Evolutionary conservation across 2,329 filamentous ascomycete species (phyloP), one percentile per base, ranked within the genome.

Genomic region (Colletotrichum australisinense): DNA sequence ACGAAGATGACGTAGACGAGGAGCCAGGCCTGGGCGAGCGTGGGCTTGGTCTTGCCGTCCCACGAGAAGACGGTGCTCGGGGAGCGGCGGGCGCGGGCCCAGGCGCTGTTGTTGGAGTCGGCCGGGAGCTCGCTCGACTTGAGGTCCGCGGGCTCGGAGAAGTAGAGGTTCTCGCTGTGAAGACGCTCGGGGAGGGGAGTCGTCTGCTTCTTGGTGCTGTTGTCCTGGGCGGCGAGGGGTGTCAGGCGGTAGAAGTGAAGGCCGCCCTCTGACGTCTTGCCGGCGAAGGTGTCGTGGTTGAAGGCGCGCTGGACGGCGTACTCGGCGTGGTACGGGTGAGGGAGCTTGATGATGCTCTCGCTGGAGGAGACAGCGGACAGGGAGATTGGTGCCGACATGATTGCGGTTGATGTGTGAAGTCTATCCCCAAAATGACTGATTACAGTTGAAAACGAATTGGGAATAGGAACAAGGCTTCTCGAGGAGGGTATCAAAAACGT

Each of bases 81-180:
- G 4, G 87, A 87, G 71, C 88, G 86, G 46, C 88, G 83, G n/a
- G 88, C 86, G n/a, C 88, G 83, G 6, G 85, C 88, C 88, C 88
- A 90, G 62, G 87, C 81, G 58, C 86, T 88, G 80, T 90, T 90
- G 80, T 89, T 88, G 70, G 87, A 88, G 57, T 83, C 81, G 49
- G 85, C 78, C 4, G 86, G 86, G 19, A 86, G 81, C 76, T 88
- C 85, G 78, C 84, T 86, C 14, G 86, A 87, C 77, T 87, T 87
- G 67, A 87, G 84, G 75, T 84, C 81, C 46, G 82, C 76, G 46
- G 85, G 86, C 73, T 87, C 84, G 30, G 85, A 83, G 78, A 88
- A 87, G 80, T 80, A 81, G 73, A 88, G 78, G 16, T 77, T 72
- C 64, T 80, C 76, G 75, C 79, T 82, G 78, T 82, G 77, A 28